These are phyloP conservation scores for Beauveria rudraprayagi DNA, from an alignment of 2,329 filamentous ascomycete genomes.

Conservation along the genomic window DNA sequence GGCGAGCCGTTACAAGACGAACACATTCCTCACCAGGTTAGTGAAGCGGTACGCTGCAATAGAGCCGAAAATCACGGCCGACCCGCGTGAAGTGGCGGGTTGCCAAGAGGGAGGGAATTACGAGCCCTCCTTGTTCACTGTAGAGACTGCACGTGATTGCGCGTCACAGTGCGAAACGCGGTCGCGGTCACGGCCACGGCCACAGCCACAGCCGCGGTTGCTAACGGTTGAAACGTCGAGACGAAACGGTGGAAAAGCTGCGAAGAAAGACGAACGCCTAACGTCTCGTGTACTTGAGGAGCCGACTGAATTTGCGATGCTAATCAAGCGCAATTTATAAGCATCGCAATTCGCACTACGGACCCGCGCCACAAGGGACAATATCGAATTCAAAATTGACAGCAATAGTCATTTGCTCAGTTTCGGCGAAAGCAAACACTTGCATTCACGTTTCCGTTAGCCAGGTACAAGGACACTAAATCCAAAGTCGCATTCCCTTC, in stretches of 20 bases:
- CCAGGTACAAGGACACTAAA: neutral
- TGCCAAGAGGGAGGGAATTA: neutral
- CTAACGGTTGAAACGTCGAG: neutral
- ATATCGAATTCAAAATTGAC: neutral
- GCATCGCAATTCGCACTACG: no score
- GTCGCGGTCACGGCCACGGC: neutral
- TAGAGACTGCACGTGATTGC: neutral
- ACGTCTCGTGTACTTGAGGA: neutral
- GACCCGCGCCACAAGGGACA: no score
- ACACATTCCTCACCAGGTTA: neutral
- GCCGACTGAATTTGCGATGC: neutral
- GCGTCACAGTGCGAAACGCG: conserved; percentile 4
- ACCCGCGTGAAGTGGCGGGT: neutral
- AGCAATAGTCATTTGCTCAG: neutral
- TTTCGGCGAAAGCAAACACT: neutral
- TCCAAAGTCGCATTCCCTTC: neutral
- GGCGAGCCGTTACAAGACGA: neutral
- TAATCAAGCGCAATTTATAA: neutral
- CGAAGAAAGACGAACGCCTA: neutral
- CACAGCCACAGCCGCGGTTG: neutral
- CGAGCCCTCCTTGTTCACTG: neutral
- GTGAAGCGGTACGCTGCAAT: neutral
- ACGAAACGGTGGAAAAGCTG: neutral
- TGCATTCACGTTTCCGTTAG: neutral
- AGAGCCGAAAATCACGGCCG: neutral